Percentiles rank a stretch among this genome's conserved stretches.
phyloP scores from a whole-genome alignment of 1,139 yeast species.

The Geotrichum cucujoidarum region DNA sequence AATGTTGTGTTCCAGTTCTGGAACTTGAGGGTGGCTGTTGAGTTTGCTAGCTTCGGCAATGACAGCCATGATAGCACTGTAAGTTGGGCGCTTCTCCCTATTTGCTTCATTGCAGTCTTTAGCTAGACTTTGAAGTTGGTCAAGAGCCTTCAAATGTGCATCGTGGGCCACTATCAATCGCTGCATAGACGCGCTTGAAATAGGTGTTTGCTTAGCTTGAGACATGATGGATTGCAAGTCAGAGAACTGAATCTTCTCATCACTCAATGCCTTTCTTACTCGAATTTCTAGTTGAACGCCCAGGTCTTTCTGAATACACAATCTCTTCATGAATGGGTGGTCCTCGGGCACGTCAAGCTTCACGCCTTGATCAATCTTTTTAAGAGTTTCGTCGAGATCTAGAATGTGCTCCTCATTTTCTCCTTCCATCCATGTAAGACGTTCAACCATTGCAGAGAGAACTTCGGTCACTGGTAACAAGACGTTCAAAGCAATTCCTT shows the following conservation, averaged over 20 bases:
- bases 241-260: constrained; percentile 17
- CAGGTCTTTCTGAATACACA: constrained; percentile 20
- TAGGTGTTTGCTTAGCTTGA: constrained; percentile 20
- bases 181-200: constrained; percentile 14
- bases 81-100: constrained; percentile 33
- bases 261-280: constrained; percentile 16
- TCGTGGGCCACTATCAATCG: constrained; percentile 14
- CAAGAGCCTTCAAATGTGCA: constrained; percentile 11
- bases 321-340: constrained; percentile 24
- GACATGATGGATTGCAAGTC: constrained; percentile 20
- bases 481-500: constrained; percentile 59
- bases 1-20: constrained; percentile 24
- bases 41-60: constrained; percentile 29
- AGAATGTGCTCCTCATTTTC: constrained; percentile 28
- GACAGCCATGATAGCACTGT: constrained; percentile 28
- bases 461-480: constrained; percentile 48
- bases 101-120: constrained; percentile 28
- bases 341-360: constrained; percentile 32
- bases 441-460: constrained; percentile 46
- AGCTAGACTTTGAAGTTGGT: constrained; percentile 20
- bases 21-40: constrained; percentile 22
- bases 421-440: constrained; percentile 47
- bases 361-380: constrained; percentile 44
- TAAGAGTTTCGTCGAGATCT: constrained; percentile 38
- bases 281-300: constrained; percentile 28